Percentiles rank a stretch among this genome's conserved stretches.
Evolutionary conservation across 2,329 filamentous ascomycete species (phyloP).

Genomic region (Fonsecaea monophora): DNA sequence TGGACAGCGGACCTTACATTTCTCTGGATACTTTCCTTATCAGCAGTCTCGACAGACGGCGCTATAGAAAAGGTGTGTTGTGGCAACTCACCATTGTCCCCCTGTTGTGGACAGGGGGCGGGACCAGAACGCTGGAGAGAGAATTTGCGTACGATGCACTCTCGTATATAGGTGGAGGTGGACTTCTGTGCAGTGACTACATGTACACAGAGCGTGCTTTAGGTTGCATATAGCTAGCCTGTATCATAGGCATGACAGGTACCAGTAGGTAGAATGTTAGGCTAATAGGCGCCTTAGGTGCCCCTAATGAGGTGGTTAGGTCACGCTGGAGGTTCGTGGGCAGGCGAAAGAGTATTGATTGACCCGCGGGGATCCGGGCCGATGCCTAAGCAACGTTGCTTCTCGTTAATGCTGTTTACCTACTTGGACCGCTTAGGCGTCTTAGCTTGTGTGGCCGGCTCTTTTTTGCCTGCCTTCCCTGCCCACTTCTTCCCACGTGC

Average conservation of each 20-base stretch:
- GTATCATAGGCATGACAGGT: too few relatives aligned
- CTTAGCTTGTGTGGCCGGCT: neutral
- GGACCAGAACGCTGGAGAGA: neutral
- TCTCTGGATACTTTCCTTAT: neutral
- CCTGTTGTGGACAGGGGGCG: neutral
- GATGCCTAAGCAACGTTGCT: neutral
- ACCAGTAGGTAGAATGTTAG: too few relatives aligned
- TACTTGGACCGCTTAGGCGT: neutral
- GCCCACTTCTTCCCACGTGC: neutral
- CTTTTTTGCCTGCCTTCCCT: neutral
- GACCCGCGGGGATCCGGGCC: slow-evolving; percentile 4
- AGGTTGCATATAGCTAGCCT: too few relatives aligned
- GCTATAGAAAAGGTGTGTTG: neutral
- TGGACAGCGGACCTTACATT: neutral
- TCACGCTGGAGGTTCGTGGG: neutral
- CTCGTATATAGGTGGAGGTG: neutral
- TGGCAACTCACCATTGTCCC: neutral
- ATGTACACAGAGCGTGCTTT: too few relatives aligned
- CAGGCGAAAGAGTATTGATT: neutral
- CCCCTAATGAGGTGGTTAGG: too few relatives aligned
- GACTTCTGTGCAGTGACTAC: too few relatives aligned
- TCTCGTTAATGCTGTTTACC: neutral
- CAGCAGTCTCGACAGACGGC: neutral
- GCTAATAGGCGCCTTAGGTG: too few relatives aligned
- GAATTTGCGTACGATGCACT: neutral